Base-by-base conservation (phyloP, 345 rosid genomes). In the Excoecaria cochinchinensis region DNA sequence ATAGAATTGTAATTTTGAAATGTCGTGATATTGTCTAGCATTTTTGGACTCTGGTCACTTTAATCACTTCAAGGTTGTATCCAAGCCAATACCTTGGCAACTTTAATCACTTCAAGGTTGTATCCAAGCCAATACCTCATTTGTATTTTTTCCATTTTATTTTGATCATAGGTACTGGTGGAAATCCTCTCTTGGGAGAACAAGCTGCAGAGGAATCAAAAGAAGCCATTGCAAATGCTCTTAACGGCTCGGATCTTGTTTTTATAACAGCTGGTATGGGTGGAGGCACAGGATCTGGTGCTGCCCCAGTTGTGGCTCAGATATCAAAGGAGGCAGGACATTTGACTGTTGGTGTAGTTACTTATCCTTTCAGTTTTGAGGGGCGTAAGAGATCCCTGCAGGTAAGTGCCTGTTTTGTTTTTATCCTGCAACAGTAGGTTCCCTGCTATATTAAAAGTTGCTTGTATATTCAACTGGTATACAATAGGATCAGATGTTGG, bases 201-300 rank as follows among this genome's bases (percentile, higher is more conserved):
- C 97, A 93, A 83, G 99, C 99, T 76, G 99, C 99, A 3, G 99
- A 93, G 83, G 99, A 95, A 81, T 95, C 99, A 40, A 92, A 82
- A 81, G 99, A 95, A 50, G 88, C 87, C 40, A 95, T 95, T 70
- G 94, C 96, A 50, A 85, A 83, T 86, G 89, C 98, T 68, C 98
- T 95, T 14, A 95, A 91, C 81, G 99, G 99, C 62, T 95, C 99
- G 50, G 98, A 95, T 83, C 98, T 95, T 83, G 98, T 95, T 84
- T 95, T 95, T 84, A 84, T 95, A 59, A 91, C 99, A 22, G 97
- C 98, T 44, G 99, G 99, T 79, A 95, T 95, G 99, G 99, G 99
- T 83, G 99, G 99, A 77, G 99, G 99, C 16, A 95, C 99, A 31
- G 99, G 99, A 13, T 95, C 99, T 10, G 99, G 99, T 76, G 99